Evolutionary conservation across 495 filamentous ascomycete genomes (phyloP).

Genomic region (Lasiosphaeriaceae sp.): DNA sequence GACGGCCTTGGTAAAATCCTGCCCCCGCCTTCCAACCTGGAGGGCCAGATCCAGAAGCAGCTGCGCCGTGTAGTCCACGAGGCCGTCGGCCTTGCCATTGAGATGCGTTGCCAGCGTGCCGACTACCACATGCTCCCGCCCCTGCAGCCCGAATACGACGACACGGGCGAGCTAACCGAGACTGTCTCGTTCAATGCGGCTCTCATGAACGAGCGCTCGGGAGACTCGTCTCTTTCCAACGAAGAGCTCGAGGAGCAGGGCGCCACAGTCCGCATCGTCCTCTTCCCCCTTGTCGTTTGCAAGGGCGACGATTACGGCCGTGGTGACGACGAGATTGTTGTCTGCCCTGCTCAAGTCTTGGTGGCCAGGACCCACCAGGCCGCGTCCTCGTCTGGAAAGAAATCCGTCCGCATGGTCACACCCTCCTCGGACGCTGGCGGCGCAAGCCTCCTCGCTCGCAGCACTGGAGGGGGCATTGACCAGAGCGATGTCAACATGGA

Average conservation of each 20-base stretch:
- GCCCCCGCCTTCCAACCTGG: constrained; percentile 72
- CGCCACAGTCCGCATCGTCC: constrained; percentile 80
- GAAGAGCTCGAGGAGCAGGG: constrained; percentile 69
- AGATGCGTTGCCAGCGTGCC: constrained; percentile 94
- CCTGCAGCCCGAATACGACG: constrained; percentile 91
- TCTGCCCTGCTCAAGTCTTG: constrained; percentile 89
- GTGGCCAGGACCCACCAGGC: constrained; percentile 38
- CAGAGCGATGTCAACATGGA: neutral
- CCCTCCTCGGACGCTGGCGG: constrained; percentile 26
- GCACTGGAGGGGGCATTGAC: neutral
- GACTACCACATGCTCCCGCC: constrained; percentile 98
- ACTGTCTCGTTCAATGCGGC: constrained; percentile 77
- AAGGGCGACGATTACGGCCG: constrained; percentile 84
- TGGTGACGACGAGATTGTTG: constrained; percentile 86
- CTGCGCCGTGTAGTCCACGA: constrained; percentile 77
- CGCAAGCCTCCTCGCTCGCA: constrained; percentile 16
- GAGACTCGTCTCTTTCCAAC: constrained; percentile 54
- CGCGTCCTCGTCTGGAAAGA: constrained; percentile 7
- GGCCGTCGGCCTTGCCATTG: constrained; percentile 82
- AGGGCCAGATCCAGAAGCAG: constrained; percentile 68
- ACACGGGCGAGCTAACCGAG: constrained; percentile 77
- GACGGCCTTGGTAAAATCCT: constrained; percentile 72
- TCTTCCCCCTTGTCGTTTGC: constrained; percentile 93
- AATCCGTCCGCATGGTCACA: constrained; percentile 18
- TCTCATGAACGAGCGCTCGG: constrained; percentile 88